A percentile compares a stretch with the other conserved stretches of the same genome.
These are phyloP conservation scores for Cladosporium sp. DNA, from an alignment of 2,329 filamentous ascomycete genomes.

Conservation along the genomic window DNA sequence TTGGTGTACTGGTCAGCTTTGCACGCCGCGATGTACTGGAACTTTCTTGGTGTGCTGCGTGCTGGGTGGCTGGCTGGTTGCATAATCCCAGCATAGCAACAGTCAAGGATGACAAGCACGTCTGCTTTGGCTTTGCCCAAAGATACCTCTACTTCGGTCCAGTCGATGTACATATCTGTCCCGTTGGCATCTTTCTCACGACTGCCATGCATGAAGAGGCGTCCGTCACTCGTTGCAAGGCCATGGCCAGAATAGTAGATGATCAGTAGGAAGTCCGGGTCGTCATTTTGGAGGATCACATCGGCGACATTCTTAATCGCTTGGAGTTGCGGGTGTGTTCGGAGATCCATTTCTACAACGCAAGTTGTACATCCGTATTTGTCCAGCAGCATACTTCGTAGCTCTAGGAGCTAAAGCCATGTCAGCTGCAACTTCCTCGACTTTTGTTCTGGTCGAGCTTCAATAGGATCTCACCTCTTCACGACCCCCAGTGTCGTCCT, in stretches of 20 bases:
- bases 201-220: background rate
- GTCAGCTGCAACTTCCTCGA: background rate
- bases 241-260: slow-evolving; percentile 10
- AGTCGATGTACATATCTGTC: background rate
- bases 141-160: slow-evolving; percentile 4
- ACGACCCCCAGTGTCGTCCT: background rate
- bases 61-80: background rate
- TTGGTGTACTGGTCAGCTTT: background rate
- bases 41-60: background rate
- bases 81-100: slow-evolving; percentile 1
- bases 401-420: background rate
- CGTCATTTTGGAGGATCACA: background rate
- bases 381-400: background rate
- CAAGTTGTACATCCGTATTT: background rate
- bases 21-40: slow-evolving; percentile 17
- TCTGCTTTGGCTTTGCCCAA: background rate
- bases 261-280: background rate
- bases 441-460: background rate
- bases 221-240: background rate
- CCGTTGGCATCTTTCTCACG: background rate
- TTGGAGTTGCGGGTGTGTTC: slow-evolving; percentile 1
- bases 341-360: background rate
- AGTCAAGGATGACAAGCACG: slow-evolving; percentile 15
- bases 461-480: background rate
- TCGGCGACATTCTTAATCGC: slow-evolving; percentile 3